Conservation (phyloP, 108 stramenopile genomes). For the Fistulifera pelliculosa region DNA sequence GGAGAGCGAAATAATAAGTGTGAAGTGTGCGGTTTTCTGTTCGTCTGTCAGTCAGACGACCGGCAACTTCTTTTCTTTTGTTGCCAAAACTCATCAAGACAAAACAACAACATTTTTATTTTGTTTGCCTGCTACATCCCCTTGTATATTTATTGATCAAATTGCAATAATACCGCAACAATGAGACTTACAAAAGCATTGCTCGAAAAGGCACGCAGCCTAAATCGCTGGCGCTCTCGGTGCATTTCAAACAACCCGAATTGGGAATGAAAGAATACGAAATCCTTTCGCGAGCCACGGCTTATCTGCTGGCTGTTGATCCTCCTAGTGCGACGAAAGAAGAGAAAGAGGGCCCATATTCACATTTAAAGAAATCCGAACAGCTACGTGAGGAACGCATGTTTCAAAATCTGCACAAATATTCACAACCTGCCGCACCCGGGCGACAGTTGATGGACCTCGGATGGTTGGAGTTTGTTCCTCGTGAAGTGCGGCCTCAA, state of each 20-base stretch:
- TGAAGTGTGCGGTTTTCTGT: too few species aligned
- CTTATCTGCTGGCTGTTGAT: constrained; percentile 70
- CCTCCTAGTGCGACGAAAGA: constrained; percentile 18
- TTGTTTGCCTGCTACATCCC: background rate
- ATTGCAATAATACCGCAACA: too few species aligned
- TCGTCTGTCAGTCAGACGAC: too few species aligned
- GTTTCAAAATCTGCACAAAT: constrained; percentile 37
- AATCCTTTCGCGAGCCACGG: constrained; percentile 68
- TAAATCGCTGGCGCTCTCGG: constrained; percentile 70
- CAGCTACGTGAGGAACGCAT: constrained; percentile 36
- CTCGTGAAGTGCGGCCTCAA: constrained; percentile 48
- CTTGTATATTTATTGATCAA: background rate
- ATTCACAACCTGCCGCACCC: constrained; percentile 52
- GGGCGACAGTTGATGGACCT: constrained; percentile 42
- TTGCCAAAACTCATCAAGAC: too few species aligned
- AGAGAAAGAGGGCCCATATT: constrained; percentile 17
- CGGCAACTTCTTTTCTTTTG: too few species aligned
- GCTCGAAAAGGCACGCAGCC: constrained; percentile 1
- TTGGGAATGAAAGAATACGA: constrained; percentile 83
- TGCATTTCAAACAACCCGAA: constrained; percentile 72
- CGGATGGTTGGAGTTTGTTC: constrained; percentile 78
- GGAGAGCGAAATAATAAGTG: too few species aligned
- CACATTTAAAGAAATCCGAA: constrained; percentile 30
- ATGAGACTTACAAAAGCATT: constrained; percentile 8
- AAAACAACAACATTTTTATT: background rate